Base-by-base conservation (phyloP, 306 rosid species). In the Calophaca sinica region DNA sequence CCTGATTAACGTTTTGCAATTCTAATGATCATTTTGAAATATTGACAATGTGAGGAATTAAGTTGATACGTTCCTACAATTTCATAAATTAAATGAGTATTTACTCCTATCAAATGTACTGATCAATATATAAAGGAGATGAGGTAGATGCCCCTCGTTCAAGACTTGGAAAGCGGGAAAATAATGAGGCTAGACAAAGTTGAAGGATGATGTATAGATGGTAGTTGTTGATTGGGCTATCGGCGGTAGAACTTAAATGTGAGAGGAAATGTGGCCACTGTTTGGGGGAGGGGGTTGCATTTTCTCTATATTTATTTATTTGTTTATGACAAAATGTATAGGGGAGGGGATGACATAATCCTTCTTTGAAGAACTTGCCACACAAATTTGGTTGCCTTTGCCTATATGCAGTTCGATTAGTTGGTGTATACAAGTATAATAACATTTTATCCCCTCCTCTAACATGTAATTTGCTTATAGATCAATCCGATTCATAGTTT, bases 71-170 rank as follows among this genome's bases (percentile, higher is more conserved):
- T 20, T 20, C 26, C 26, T 20, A 20, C 26, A 20, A 20, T 20
- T 20, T 20, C 26, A 20, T 0, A 20, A 20, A 20, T 20, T 20
- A 20, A 20, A 20, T 20, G 26, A 20, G 26, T 20, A 20, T 20
- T 20, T 20, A 20, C 26, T 20, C 26, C 13, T 73, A 26, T 36
- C 63, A 79, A 64, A 70, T 12, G 36, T 59, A 72, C 64, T 39
- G 44, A 67, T 3, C 29, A 36, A 35, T 4, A 20, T 46, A 33
- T 29, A 1, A 29, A 48, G 58, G 12, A 4, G 15, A 31, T 46
- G 50, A 52, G 53, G 36, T 14, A 12, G 62, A 72, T 79, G 51
- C 4, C 45, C 35, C 46, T 35, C 28, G 49, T 61, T 28, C 62
- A 46, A 54, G 45, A 53, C 15, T 53, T 71, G 9, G 52, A 2